These are phyloP conservation scores for Triticum turgidum DNA, from an alignment of 176 grass and related monocot species.

Conservation along the genomic window DNA sequence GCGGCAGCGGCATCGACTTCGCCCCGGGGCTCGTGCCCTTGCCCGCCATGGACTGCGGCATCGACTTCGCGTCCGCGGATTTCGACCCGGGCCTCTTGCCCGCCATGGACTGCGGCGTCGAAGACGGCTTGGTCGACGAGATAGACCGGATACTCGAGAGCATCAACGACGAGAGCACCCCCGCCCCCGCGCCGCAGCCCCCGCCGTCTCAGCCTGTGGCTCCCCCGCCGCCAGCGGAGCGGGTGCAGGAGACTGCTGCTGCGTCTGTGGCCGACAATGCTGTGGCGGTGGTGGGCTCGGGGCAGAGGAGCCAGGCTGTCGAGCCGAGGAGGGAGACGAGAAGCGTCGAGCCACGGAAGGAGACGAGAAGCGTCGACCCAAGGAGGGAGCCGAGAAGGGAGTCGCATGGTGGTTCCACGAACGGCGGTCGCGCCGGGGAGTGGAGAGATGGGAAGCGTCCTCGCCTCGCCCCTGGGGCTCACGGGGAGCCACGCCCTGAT, in stretches of 20 bases:
- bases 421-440: constrained; percentile 26
- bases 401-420: not conserved
- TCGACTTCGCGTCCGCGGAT: constrained; percentile 65
- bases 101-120: constrained; percentile 45
- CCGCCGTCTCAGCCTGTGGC: not conserved
- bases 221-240: not conserved
- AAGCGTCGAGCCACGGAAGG: not conserved
- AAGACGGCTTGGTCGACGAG: constrained; percentile 87
- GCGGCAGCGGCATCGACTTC: no score
- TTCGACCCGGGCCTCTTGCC: constrained; percentile 72
- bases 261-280: constrained; percentile 26
- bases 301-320: not conserved
- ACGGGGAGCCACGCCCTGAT: constrained; percentile 7
- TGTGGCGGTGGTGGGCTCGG: not conserved
- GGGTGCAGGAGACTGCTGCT: not conserved
- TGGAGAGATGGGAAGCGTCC: constrained; percentile 61
- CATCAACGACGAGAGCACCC: constrained; percentile 62
- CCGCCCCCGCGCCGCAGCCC: not conserved
- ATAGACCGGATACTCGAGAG: constrained; percentile 93
- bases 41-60: constrained; percentile 31
- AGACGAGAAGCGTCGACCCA: not conserved
- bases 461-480: not conserved
- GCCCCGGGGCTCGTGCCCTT: no score
- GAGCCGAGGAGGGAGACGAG: constrained; percentile 1
- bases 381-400: constrained; percentile 35